Evolutionary conservation across 2,329 filamentous ascomycete species (phyloP).

Genomic region (Lasiodiplodia theobromae): DNA sequence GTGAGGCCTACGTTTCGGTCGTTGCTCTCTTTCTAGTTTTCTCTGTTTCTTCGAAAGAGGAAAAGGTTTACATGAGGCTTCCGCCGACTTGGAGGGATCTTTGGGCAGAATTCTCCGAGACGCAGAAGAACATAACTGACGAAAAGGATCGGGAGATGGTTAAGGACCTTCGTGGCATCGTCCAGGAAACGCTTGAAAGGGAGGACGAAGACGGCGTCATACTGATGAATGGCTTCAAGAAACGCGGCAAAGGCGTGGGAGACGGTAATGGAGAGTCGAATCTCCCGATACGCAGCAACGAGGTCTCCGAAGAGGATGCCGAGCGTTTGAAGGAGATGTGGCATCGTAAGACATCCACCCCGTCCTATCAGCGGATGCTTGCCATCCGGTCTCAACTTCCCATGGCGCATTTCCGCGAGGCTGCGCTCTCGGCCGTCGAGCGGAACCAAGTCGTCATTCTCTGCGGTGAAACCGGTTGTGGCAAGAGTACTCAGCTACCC

Average conservation of each 20-base stretch:
- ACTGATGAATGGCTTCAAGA: conserved; percentile 75
- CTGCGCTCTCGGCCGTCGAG: conserved; percentile 79
- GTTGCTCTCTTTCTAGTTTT: conserved; percentile 83
- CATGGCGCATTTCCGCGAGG: conserved; percentile 83
- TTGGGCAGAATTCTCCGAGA: conserved; percentile 78
- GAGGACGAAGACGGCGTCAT: conserved; percentile 65
- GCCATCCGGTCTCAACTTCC: conserved; percentile 79
- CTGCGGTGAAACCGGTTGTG: conserved; percentile 95
- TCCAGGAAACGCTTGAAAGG: conserved; percentile 70
- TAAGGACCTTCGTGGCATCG: conserved; percentile 71
- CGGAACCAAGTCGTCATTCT: conserved; percentile 87
- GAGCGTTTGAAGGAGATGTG: conserved; percentile 60
- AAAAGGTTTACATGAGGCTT: conserved; percentile 81
- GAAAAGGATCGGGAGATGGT: conserved; percentile 73
- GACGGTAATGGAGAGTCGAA: conserved; percentile 31
- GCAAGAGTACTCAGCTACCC: conserved; percentile 97
- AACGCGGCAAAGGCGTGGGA: conserved; percentile 44
- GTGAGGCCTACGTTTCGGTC: conserved; percentile 85
- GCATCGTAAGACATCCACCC: conserved; percentile 57
- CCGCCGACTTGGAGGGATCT: conserved; percentile 84
- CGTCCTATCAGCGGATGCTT: conserved; percentile 79
- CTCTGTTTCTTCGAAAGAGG: conserved; percentile 78
- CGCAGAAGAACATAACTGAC: conserved; percentile 74
- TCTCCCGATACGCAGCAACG: conserved; percentile 18
- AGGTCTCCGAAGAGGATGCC: conserved; percentile 37